Conservation (phyloP, 2,329 filamentous ascomycete genomes). For the Aspergillus eucalypticola region DNA sequence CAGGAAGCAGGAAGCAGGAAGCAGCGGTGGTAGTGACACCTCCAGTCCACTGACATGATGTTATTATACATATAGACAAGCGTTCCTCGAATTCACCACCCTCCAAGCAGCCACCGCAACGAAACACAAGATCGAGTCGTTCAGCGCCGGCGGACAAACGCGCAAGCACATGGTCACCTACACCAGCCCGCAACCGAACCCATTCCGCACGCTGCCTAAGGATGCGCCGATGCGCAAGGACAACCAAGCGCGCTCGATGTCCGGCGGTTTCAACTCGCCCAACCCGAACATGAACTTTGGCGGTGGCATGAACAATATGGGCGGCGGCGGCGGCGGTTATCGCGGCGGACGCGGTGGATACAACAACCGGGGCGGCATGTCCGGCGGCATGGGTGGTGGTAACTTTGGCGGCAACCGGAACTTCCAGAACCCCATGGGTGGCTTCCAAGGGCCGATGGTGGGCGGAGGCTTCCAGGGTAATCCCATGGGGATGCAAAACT, state of each 20-base stretch:
- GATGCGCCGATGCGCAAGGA: slow-evolving; percentile 75
- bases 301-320: slow-evolving; percentile 37
- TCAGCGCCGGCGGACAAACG: slow-evolving; percentile 57
- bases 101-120: slow-evolving; percentile 81
- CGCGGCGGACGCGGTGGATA: slow-evolving; percentile 52
- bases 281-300: slow-evolving; percentile 43
- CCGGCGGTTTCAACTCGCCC: slow-evolving; percentile 49
- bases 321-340: slow-evolving; percentile 58
- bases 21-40: background rate
- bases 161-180: slow-evolving; percentile 73
- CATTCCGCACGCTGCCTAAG: slow-evolving; percentile 88
- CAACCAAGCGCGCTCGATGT: slow-evolving; percentile 53
- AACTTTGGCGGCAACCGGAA: slow-evolving; percentile 53
- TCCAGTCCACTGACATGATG: background rate
- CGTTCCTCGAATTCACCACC: slow-evolving; percentile 80
- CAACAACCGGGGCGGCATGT: slow-evolving; percentile 31
- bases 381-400: slow-evolving; percentile 51
- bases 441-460: slow-evolving; percentile 50
- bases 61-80: slow-evolving; percentile 54
- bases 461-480: slow-evolving; percentile 43
- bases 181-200: slow-evolving; percentile 75
- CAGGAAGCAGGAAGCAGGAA: no score
- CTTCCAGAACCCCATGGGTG: slow-evolving; percentile 48
- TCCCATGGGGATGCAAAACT: slow-evolving; percentile 55
- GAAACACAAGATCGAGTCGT: slow-evolving; percentile 76